Conservation (phyloP, 202 grass and related monocot species). For the Panicum hallii region DNA sequence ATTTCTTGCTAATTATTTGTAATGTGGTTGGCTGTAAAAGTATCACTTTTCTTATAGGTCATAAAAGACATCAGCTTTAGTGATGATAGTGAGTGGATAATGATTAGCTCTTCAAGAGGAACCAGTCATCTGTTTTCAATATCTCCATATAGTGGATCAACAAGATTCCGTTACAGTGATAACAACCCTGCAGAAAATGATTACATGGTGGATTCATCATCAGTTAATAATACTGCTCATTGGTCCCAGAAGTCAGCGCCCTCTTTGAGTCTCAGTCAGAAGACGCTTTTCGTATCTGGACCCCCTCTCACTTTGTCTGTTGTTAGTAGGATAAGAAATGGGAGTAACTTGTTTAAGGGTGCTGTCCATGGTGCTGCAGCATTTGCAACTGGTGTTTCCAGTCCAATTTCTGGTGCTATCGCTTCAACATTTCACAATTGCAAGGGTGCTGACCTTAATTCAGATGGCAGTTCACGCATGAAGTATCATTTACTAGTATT, state of each 20-base stretch:
- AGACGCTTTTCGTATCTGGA: constrained; percentile 59
- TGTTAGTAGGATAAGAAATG: constrained; percentile 90
- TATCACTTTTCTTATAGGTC: constrained; percentile 62
- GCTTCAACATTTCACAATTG: constrained; percentile 85
- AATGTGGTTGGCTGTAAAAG: constrained; percentile 34
- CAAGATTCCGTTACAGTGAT: constrained; percentile 64
- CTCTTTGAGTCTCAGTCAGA: constrained; percentile 67
- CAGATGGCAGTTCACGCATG: constrained; percentile 50
- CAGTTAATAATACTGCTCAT: constrained; percentile 48
- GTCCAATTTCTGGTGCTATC: constrained; percentile 70
- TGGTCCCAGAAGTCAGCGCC: constrained; percentile 47
- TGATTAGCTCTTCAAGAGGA: constrained; percentile 95
- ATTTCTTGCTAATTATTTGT: constrained; percentile 41
- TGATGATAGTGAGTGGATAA: constrained; percentile 95
- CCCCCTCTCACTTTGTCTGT: constrained; percentile 80
- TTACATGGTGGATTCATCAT: constrained; percentile 51
- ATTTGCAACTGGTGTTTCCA: constrained; percentile 67
- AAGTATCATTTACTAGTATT: constrained; percentile 88
- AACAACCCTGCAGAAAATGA: constrained; percentile 54
- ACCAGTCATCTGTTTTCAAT: constrained; percentile 91
- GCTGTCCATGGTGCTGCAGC: constrained; percentile 77
- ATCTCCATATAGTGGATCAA: constrained; percentile 67
- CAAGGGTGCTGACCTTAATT: constrained; percentile 49
- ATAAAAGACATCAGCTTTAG: constrained; percentile 99
- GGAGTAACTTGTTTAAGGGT: constrained; percentile 74